Conservation (phyloP, 768 basidiomycete species). For the Phaeolepiota aurea region DNA sequence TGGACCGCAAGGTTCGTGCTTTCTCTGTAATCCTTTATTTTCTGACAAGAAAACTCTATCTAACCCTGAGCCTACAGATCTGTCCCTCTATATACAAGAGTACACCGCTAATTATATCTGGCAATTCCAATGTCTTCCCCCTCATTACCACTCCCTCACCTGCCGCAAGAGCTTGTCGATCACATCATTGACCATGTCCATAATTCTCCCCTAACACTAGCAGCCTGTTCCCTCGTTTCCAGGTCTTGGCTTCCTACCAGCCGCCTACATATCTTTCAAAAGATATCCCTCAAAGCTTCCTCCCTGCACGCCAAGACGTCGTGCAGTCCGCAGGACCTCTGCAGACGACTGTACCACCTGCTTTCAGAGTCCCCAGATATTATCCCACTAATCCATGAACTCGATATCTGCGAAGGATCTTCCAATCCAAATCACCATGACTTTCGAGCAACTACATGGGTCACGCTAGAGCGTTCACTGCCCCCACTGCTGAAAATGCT, state of each 20-base stretch:
- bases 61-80: conserved; percentile 1
- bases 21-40: too few relatives aligned
- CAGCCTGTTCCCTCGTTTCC: conserved; percentile 26
- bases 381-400: conserved; percentile 23
- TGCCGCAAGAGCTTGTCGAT: conserved; percentile 41
- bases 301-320: conserved; percentile 13
- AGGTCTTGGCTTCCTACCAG: conserved; percentile 29
- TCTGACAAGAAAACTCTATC: too few relatives aligned
- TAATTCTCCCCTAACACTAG: conserved; percentile 21
- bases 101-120: not conserved
- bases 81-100: too few relatives aligned
- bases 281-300: conserved; percentile 24
- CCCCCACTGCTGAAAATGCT: conserved; percentile 25
- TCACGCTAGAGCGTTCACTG: conserved; percentile 27
- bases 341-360: conserved; percentile 24
- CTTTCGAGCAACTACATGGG: conserved; percentile 25
- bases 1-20: too few relatives aligned
- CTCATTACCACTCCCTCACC: not conserved
- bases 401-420: conserved; percentile 30
- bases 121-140: not conserved
- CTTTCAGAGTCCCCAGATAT: conserved; percentile 24
- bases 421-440: conserved; percentile 16
- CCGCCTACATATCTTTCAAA: conserved; percentile 31
- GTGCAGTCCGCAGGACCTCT: conserved; percentile 21
- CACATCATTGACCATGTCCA: conserved; percentile 36